phyloP scores from a whole-genome alignment of 129 eudicot genomes.

The Tagetes patula region DNA sequence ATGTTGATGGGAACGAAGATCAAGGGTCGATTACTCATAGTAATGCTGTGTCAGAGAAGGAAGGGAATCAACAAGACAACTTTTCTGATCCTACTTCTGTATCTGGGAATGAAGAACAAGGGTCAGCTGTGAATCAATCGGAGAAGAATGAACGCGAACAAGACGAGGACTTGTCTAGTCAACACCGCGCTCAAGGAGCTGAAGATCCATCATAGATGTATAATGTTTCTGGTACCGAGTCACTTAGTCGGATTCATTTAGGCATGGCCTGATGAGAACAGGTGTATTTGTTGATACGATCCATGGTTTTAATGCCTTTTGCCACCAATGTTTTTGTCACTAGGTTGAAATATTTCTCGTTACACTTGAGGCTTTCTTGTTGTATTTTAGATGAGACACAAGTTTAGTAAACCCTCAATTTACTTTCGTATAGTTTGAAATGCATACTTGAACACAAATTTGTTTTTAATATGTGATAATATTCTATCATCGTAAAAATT shows the following conservation, averaged over 20 bases:
- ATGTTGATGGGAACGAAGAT: conserved; percentile 1
- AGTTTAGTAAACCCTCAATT: not conserved
- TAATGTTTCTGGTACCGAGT: not conserved
- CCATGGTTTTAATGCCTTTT: not conserved
- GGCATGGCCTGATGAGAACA: not conserved
- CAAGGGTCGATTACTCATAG: conserved; percentile 5
- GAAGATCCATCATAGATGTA: conserved; percentile 16
- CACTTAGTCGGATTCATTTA: not conserved
- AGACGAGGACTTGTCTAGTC: conserved; percentile 3
- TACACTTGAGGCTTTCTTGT: not conserved
- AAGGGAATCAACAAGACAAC: not conserved
- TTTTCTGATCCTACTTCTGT: conserved; percentile 14
- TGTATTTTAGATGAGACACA: not conserved
- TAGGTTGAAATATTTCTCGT: not conserved
- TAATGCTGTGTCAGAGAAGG: conserved; percentile 13
- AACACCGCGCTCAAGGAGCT: conserved; percentile 18
- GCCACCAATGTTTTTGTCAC: not conserved
- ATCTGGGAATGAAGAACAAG: conserved; percentile 15
- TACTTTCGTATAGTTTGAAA: not conserved
- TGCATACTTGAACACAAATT: not conserved
- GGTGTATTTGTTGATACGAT: conserved; percentile 17
- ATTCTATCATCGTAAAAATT: not conserved
- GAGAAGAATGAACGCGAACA: too few relatives aligned
- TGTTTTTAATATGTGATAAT: not conserved
- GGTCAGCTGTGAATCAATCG: not conserved